A percentile compares a stretch with the other conserved stretches of the same genome.
Evolutionary conservation across 2,329 filamentous ascomycete genomes (phyloP).

Genomic region (Mycosphaerella sp.): DNA sequence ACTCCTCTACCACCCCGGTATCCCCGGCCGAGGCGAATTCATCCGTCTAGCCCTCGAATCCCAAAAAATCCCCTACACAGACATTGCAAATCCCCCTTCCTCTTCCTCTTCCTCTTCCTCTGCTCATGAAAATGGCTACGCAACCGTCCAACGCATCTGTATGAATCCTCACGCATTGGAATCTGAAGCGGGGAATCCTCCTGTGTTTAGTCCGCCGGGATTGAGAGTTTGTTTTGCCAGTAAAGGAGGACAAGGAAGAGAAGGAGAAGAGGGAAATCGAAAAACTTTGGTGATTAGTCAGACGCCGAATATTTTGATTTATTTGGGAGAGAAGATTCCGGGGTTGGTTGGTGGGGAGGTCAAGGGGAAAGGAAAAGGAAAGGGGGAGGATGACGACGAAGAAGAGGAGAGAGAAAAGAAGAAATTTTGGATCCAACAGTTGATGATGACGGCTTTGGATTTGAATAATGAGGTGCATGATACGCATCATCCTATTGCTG

Average conservation of each 20-base stretch:
- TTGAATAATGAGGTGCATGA: conserved; percentile 67
- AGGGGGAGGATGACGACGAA: too few relatives aligned
- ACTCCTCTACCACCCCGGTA: conserved; percentile 58
- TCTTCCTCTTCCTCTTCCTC: background rate
- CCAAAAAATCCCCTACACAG: conserved; percentile 56
- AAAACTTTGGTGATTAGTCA: conserved; percentile 56
- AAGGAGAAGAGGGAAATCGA: conserved; percentile 41
- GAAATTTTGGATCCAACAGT: conserved; percentile 54
- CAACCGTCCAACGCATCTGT: conserved; percentile 46
- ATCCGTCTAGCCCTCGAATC: conserved; percentile 68
- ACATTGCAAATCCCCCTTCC: conserved; percentile 46
- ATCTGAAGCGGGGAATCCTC: conserved; percentile 52
- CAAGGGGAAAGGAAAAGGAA: too few relatives aligned
- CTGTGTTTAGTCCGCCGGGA: conserved; percentile 60
- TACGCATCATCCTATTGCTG: conserved; percentile 58
- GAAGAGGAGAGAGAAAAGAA: conserved; percentile 35
- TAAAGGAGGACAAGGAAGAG: too few relatives aligned
- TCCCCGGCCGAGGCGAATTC: conserved; percentile 70
- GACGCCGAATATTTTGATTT: conserved; percentile 66
- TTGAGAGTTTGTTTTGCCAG: conserved; percentile 41
- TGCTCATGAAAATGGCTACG: conserved; percentile 42
- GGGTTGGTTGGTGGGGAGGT: conserved; percentile 44
- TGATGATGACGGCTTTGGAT: conserved; percentile 65
- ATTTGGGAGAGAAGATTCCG: conserved; percentile 54
- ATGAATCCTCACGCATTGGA: conserved; percentile 25